A percentile compares a stretch with the other conserved stretches of the same genome.
Evolutionary conservation across 495 filamentous ascomycete species (phyloP).

Genomic region (Aspergillus wentii): DNA sequence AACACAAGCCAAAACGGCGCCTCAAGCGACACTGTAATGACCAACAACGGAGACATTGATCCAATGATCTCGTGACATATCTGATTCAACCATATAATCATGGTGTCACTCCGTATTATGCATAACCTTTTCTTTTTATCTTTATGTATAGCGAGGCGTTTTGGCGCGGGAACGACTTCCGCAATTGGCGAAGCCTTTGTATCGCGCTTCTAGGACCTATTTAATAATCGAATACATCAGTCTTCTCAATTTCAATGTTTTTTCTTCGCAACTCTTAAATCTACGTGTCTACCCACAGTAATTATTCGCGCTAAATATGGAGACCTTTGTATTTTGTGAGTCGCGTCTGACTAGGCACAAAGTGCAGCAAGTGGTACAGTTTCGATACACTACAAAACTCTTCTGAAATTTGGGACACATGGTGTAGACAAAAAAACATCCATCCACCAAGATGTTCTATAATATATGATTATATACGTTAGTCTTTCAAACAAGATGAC

Average conservation of each 20-base stretch:
- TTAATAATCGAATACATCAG: too few relatives aligned
- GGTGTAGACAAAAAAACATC: too few relatives aligned
- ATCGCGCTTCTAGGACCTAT: too few relatives aligned
- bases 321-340: too few relatives aligned
- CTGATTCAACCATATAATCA: too few relatives aligned
- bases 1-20: slow-evolving; percentile 19
- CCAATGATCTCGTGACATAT: slow-evolving; percentile 51
- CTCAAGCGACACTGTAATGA: slow-evolving; percentile 38
- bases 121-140: slow-evolving; percentile 1
- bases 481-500: not conserved
- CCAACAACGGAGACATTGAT: slow-evolving; percentile 48
- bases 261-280: too few relatives aligned
- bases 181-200: not conserved
- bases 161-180: slow-evolving; percentile 6
- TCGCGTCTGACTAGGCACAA: too few relatives aligned
- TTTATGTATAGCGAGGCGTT: slow-evolving; percentile 19
- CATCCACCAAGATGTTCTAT: not conserved
- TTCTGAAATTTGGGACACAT: too few relatives aligned
- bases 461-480: not conserved
- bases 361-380: too few relatives aligned
- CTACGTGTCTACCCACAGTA: not conserved
- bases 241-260: too few relatives aligned
- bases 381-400: too few relatives aligned
- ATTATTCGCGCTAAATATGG: not conserved
- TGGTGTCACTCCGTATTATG: too few relatives aligned